Percentiles rank a stretch among this genome's conserved stretches.
Evolutionary conservation across 352 stramenopile genomes (phyloP).

Genomic region (Peronosclerospora sorghi): DNA sequence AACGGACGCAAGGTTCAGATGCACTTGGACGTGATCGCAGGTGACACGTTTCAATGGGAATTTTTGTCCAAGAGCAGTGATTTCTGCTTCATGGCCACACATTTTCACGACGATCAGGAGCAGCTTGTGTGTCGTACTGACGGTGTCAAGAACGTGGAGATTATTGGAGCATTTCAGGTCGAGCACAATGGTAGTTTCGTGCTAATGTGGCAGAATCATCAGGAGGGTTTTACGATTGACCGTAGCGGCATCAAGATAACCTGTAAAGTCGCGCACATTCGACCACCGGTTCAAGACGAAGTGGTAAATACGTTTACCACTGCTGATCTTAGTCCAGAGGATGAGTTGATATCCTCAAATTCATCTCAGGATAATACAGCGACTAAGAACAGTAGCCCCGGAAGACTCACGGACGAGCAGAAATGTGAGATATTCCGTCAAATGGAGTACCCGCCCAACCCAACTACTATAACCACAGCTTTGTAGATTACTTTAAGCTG

Average conservation of each 20-base stretch:
- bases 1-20: constrained; percentile 70
- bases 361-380: constrained; percentile 3
- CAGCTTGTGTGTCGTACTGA: constrained; percentile 39
- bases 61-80: constrained; percentile 49
- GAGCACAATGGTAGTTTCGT: constrained; percentile 63
- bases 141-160: constrained; percentile 54
- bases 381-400: not conserved
- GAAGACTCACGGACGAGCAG: constrained; percentile 34
- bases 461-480: constrained; percentile 52
- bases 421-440: constrained; percentile 44
- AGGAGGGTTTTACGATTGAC: constrained; percentile 52
- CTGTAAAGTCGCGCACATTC: constrained; percentile 44
- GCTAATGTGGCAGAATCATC: constrained; percentile 61
- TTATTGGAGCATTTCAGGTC: constrained; percentile 33
- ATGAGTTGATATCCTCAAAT: not conserved
- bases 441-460: constrained; percentile 50
- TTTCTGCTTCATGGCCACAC: constrained; percentile 50
- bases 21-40: constrained; percentile 62
- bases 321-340: not conserved
- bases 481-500: constrained; percentile 54
- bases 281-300: constrained; percentile 11
- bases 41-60: constrained; percentile 52
- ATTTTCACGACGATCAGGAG: constrained; percentile 46
- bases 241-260: constrained; percentile 47
- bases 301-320: not conserved